phyloP scores from a whole-genome alignment of 345 rosid genomes.

The Populus pruinosa region DNA sequence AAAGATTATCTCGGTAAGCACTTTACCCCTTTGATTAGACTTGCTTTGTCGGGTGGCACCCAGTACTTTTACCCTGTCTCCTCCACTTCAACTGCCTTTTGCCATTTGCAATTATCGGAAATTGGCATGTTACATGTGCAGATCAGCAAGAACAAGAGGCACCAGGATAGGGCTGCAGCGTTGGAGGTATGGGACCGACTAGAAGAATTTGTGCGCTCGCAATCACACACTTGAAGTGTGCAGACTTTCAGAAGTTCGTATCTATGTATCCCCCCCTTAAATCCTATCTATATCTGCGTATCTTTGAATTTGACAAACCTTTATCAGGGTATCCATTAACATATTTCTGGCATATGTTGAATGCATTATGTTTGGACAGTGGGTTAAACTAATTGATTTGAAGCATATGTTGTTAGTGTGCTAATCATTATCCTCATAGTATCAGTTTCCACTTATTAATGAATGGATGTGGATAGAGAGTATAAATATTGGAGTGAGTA shows the following conservation, averaged over 20 bases:
- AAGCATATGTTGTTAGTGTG: background rate
- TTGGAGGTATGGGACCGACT: slow-evolving; percentile 95
- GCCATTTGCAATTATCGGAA: background rate
- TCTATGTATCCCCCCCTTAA: slow-evolving; percentile 5
- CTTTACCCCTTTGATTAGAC: background rate
- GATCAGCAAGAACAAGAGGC: slow-evolving; percentile 96
- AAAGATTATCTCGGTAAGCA: slow-evolving; percentile 82
- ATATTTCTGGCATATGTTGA: background rate
- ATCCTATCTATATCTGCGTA: background rate
- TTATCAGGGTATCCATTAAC: background rate
- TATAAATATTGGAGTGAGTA: background rate
- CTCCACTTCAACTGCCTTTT: background rate
- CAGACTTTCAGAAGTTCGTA: slow-evolving; percentile 21
- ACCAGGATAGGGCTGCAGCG: slow-evolving; percentile 93
- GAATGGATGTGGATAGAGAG: background rate
- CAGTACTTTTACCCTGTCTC: background rate
- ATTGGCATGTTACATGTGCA: slow-evolving; percentile 23
- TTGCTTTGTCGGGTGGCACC: slow-evolving; percentile 11
- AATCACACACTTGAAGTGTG: slow-evolving; percentile 60
- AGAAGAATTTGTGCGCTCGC: slow-evolving; percentile 83
- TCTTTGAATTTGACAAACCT: background rate
- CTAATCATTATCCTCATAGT: background rate
- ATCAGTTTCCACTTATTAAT: background rate
- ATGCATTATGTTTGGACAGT: background rate
- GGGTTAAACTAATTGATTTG: background rate